Conservation (phyloP, 495 filamentous ascomycete species). For the Neurospora sp. region DNA sequence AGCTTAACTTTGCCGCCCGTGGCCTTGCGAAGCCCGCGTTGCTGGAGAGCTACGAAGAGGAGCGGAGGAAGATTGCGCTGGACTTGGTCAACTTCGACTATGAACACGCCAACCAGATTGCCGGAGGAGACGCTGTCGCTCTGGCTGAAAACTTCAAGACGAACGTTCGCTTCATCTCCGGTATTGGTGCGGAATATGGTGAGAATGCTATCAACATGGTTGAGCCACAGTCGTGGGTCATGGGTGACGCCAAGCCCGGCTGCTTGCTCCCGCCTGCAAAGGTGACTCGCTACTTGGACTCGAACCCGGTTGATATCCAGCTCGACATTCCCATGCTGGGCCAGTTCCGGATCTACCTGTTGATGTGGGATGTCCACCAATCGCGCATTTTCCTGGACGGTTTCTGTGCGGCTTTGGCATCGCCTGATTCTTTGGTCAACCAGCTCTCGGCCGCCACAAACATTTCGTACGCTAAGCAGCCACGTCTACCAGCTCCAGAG, state of each 20-base stretch:
- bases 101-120: slow-evolving; percentile 48
- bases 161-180: slow-evolving; percentile 58
- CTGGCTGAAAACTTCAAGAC: slow-evolving; percentile 53
- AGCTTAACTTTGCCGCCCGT: slow-evolving; percentile 52
- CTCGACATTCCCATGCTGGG: slow-evolving; percentile 61
- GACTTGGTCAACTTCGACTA: slow-evolving; percentile 61
- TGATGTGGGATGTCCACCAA: slow-evolving; percentile 45
- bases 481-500: slow-evolving; percentile 34
- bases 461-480: slow-evolving; percentile 43
- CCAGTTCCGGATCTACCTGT: slow-evolving; percentile 59
- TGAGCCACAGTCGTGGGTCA: slow-evolving; percentile 25
- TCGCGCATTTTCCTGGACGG: slow-evolving; percentile 42
- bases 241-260: slow-evolving; percentile 43
- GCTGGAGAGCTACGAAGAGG: slow-evolving; percentile 54
- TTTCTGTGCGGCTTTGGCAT: slow-evolving; percentile 37
- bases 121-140: slow-evolving; percentile 43
- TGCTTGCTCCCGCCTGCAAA: slow-evolving; percentile 51
- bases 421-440: slow-evolving; percentile 34
- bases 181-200: slow-evolving; percentile 54
- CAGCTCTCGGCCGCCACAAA: slow-evolving; percentile 37
- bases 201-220: slow-evolving; percentile 46
- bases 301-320: slow-evolving; percentile 62
- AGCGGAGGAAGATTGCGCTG: slow-evolving; percentile 50
- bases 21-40: slow-evolving; percentile 43
- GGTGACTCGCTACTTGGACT: slow-evolving; percentile 57